Evolutionary conservation across 345 rosid species (phyloP).

Genomic region (Trapa incisa): DNA sequence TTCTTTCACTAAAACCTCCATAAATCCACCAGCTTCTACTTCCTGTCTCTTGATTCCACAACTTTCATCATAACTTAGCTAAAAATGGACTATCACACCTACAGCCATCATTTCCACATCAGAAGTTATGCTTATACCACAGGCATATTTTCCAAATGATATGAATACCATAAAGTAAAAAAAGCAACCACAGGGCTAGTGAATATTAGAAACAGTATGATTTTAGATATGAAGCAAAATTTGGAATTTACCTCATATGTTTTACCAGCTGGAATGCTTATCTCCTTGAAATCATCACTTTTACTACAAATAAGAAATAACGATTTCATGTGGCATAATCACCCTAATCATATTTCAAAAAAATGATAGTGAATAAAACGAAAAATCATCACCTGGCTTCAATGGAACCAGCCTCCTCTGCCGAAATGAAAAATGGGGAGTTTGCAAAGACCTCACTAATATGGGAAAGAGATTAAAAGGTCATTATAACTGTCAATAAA

Average conservation of each 20-base stretch:
- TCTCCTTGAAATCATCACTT: conserved; percentile 78
- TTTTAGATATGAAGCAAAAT: neutral
- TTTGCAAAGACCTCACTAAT: conserved; percentile 77
- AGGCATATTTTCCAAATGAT: neutral
- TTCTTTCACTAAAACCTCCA: neutral
- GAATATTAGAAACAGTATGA: neutral
- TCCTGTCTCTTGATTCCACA: neutral
- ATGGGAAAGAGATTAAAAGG: conserved; percentile 7
- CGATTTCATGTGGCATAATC: neutral
- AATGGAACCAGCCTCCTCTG: conserved; percentile 58
- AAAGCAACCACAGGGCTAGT: neutral
- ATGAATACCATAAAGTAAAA: neutral
- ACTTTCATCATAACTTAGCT: neutral
- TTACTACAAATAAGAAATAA: conserved; percentile 33
- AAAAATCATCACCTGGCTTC: conserved; percentile 35
- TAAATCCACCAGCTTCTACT: neutral
- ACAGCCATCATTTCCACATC: neutral
- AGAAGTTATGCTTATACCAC: neutral
- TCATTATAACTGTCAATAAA: neutral
- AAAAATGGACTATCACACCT: neutral
- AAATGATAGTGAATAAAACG: neutral
- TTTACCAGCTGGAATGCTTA: conserved; percentile 66
- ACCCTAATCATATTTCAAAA: conserved; percentile 4
- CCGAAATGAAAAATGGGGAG: conserved; percentile 89
- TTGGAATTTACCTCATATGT: conserved; percentile 49